A percentile compares a stretch with the other conserved stretches of the same genome.
phyloP scores from a whole-genome alignment of 306 rosid genomes.

The Leucaena leucocephala region DNA sequence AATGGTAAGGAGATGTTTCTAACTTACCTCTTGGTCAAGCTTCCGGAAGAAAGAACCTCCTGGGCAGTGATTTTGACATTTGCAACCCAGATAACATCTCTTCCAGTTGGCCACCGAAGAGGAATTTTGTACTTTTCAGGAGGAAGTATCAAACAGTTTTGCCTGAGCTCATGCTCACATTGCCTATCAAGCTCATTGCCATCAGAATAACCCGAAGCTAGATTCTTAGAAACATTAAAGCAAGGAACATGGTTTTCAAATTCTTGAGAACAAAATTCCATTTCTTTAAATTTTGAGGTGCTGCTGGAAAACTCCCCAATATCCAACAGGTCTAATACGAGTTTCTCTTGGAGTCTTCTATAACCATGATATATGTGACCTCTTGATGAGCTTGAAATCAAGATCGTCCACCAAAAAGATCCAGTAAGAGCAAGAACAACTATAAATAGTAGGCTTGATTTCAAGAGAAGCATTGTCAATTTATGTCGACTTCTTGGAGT shows the following conservation, averaged over 20 bases:
- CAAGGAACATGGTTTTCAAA: constrained; percentile 82
- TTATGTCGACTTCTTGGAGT: constrained; percentile 69
- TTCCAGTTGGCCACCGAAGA: constrained; percentile 96
- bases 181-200: constrained; percentile 59
- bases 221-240: constrained; percentile 70
- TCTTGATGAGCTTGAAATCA: constrained; percentile 77
- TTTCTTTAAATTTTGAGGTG: constrained; percentile 68
- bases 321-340: constrained; percentile 84
- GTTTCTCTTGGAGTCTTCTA: constrained; percentile 91
- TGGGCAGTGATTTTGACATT: constrained; percentile 93
- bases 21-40: constrained; percentile 86
- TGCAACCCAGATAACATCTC: constrained; percentile 89
- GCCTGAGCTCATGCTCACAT: constrained; percentile 63
- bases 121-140: constrained; percentile 91
- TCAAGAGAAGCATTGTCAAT: constrained; percentile 66
- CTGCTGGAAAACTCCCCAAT: constrained; percentile 86
- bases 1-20: not conserved
- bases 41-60: constrained; percentile 94
- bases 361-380: constrained; percentile 85
- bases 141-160: constrained; percentile 73
- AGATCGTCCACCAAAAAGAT: constrained; percentile 96
- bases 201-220: constrained; percentile 47
- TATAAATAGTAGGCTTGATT: constrained; percentile 69
- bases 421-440: constrained; percentile 80
- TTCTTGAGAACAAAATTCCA: constrained; percentile 78